A percentile compares a stretch with the other conserved stretches of the same genome.
Conservation (phyloP, 306 rosid genomes). For the Cercis canadensis region DNA sequence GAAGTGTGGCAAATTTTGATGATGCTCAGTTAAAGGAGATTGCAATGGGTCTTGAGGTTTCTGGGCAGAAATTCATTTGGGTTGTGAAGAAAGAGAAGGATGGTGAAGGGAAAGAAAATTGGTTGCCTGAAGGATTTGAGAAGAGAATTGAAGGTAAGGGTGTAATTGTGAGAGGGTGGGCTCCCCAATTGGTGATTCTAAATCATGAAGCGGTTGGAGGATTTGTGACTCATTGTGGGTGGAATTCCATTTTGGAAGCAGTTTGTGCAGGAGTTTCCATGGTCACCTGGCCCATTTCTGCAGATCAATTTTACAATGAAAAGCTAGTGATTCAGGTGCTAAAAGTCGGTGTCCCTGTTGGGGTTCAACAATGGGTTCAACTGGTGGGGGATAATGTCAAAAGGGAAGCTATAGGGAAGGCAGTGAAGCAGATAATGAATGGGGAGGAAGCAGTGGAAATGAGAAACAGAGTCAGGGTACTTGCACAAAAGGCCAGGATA, state of each 20-base stretch:
- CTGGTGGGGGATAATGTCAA: slow-evolving; percentile 22
- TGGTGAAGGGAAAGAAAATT: slow-evolving; percentile 15
- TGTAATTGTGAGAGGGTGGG: slow-evolving; percentile 47
- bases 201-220: slow-evolving; percentile 41
- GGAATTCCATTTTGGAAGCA: slow-evolving; percentile 40
- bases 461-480: slow-evolving; percentile 36
- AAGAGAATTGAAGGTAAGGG: slow-evolving; percentile 41
- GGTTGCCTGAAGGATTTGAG: slow-evolving; percentile 46
- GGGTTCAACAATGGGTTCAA: slow-evolving; percentile 29
- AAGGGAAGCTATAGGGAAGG: slow-evolving; percentile 36
- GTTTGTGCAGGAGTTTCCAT: slow-evolving; percentile 34
- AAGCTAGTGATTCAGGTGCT: slow-evolving; percentile 37
- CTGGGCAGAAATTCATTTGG: slow-evolving; percentile 46
- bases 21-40: slow-evolving; percentile 41
- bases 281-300: slow-evolving; percentile 42
- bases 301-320: slow-evolving; percentile 48
- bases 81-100: slow-evolving; percentile 36
- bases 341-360: slow-evolving; percentile 40
- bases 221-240: slow-evolving; percentile 54
- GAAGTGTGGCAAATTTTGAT: slow-evolving; percentile 28
- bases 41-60: slow-evolving; percentile 39
- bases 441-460: slow-evolving; percentile 43
- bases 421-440: slow-evolving; percentile 26
- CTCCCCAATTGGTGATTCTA: slow-evolving; percentile 44
- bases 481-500: slow-evolving; percentile 27